These are phyloP conservation scores for Nicotiana benthamiana DNA, from an alignment of 257 asterid genomes.

Conservation along the genomic window DNA sequence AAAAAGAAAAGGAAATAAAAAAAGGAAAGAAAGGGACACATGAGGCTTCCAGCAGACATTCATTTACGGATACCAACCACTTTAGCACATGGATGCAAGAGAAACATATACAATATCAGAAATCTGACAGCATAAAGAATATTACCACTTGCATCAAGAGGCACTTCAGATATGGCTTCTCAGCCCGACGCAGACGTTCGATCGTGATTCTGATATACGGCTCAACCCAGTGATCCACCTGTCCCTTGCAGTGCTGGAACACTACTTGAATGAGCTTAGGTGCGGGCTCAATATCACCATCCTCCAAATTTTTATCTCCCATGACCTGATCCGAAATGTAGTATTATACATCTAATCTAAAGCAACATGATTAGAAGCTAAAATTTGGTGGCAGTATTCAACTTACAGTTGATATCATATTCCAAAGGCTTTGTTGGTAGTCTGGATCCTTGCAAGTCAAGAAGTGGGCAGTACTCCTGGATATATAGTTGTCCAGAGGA, in stretches of 20 bases:
- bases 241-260: slow-evolving; percentile 89
- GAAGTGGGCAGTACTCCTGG: slow-evolving; percentile 83
- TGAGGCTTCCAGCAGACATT: not conserved
- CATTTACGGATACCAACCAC: not conserved
- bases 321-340: slow-evolving; percentile 48
- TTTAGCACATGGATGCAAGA: not conserved
- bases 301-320: slow-evolving; percentile 87
- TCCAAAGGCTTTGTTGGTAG: slow-evolving; percentile 99
- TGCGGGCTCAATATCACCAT: slow-evolving; percentile 93
- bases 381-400: not conserved
- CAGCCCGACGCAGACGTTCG: slow-evolving; percentile 78
- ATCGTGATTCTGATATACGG: slow-evolving; percentile 68
- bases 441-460: slow-evolving; percentile 93
- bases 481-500: slow-evolving; percentile 89
- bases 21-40: no score
- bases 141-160: slow-evolving; percentile 92
- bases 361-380: not conserved
- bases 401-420: slow-evolving; percentile 85
- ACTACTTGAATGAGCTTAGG: slow-evolving; percentile 95
- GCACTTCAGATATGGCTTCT: slow-evolving; percentile 68
- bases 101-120: not conserved
- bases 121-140: not conserved
- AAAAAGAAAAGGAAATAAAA: no score
- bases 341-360: not conserved
- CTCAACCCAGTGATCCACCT: slow-evolving; percentile 96